Conservation (phyloP, 345 rosid genomes). For the Eutrema yunnanense region DNA sequence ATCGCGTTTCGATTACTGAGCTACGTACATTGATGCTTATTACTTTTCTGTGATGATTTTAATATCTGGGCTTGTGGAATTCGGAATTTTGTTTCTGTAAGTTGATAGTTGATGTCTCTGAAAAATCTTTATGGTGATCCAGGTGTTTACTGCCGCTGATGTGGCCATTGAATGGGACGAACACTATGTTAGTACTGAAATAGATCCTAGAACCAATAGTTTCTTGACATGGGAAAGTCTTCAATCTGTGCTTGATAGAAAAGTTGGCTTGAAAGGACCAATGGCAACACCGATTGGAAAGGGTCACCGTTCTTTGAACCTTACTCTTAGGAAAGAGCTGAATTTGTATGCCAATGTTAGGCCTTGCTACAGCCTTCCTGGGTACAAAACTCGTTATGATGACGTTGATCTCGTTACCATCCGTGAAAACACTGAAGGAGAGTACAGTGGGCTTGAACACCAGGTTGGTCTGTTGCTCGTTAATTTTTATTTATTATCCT, state of each 20-base stretch:
- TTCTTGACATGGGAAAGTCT: slow-evolving; percentile 94
- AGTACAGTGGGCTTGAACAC: slow-evolving; percentile 98
- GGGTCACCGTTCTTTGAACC: slow-evolving; percentile 94
- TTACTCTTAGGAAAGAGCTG: slow-evolving; percentile 88
- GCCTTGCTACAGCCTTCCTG: slow-evolving; percentile 95
- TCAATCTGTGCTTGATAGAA: slow-evolving; percentile 66
- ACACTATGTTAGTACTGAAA: slow-evolving; percentile 59
- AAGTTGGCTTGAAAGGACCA: slow-evolving; percentile 93
- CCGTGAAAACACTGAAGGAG: slow-evolving; percentile 97
- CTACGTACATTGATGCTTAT: background rate
- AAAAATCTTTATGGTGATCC: slow-evolving; percentile 7
- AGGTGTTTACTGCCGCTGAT: slow-evolving; percentile 72
- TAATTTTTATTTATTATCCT: background rate
- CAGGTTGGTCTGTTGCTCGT: slow-evolving; percentile 43
- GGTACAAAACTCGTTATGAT: slow-evolving; percentile 88
- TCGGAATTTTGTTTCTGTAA: background rate
- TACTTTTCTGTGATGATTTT: background rate
- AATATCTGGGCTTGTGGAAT: background rate
- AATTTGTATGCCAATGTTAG: slow-evolving; percentile 91
- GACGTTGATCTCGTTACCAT: slow-evolving; percentile 86
- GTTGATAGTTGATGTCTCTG: background rate
- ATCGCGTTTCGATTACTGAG: background rate
- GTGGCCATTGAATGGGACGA: slow-evolving; percentile 94
- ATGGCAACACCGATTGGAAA: slow-evolving; percentile 99
- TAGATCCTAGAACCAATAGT: slow-evolving; percentile 94